Evolutionary conservation across 2,329 filamentous ascomycete species (phyloP).

Genomic region (Sarocladium oryzae): DNA sequence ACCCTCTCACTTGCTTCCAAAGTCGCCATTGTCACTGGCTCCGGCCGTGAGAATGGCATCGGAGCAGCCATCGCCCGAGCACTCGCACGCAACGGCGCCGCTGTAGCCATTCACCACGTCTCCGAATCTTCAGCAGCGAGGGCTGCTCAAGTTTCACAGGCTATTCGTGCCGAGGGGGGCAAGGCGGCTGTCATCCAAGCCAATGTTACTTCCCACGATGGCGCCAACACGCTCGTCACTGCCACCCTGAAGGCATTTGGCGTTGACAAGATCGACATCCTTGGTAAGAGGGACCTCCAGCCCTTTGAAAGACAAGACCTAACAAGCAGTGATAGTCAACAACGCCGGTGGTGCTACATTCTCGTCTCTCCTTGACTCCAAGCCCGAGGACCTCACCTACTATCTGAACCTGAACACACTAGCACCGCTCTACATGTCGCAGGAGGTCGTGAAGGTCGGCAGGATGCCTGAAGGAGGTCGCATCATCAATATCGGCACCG

Average conservation of each 20-base stretch:
- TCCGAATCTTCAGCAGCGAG: constrained; percentile 24
- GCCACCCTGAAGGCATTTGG: constrained; percentile 28
- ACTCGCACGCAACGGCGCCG: constrained; percentile 34
- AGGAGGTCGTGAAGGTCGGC: constrained; percentile 21
- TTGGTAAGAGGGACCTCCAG: constrained; percentile 37
- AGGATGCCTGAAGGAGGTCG: constrained; percentile 28
- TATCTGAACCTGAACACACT: constrained; percentile 27
- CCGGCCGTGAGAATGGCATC: constrained; percentile 36
- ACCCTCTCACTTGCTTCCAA: constrained; percentile 33
- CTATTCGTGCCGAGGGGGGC: constrained; percentile 22
- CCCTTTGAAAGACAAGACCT: neutral
- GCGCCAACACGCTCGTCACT: constrained; percentile 24
- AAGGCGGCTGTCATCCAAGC: constrained; percentile 26
- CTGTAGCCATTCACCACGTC: constrained; percentile 33
- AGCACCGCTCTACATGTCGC: constrained; percentile 27
- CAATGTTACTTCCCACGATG: constrained; percentile 25
- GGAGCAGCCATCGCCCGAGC: constrained; percentile 34
- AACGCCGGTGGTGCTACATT: constrained; percentile 25
- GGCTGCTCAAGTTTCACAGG: constrained; percentile 24
- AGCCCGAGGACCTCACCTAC: constrained; percentile 19
- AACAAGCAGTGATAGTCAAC: constrained; percentile 23
- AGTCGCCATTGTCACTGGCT: constrained; percentile 38
- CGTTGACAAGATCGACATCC: constrained; percentile 32
- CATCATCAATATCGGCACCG: constrained; percentile 20
- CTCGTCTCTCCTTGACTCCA: constrained; percentile 15